A percentile compares a stretch with the other conserved stretches of the same genome.
phyloP scores from a whole-genome alignment of 805 yeast species.

The Peterozyma toletana region DNA sequence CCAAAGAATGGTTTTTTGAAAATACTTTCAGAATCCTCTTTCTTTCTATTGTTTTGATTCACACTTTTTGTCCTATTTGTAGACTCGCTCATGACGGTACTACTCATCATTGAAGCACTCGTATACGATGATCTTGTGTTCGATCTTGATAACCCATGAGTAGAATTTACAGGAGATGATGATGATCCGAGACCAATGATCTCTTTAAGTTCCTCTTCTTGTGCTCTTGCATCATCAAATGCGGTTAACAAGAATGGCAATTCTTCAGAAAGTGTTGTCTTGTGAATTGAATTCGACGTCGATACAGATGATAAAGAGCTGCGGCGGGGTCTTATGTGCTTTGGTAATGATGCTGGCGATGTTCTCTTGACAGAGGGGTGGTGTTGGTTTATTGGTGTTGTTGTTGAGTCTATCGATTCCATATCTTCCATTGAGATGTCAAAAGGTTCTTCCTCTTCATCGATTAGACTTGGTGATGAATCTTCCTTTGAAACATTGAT shows the following conservation, averaged over 20 bases:
- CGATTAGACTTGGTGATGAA: constrained; percentile 8
- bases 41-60: neutral
- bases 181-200: neutral
- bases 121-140: neutral
- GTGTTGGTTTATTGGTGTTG: neutral
- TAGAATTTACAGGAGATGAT: neutral
- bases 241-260: constrained; percentile 62
- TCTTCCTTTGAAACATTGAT: neutral
- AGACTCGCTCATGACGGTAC: neutral
- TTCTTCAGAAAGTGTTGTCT: constrained; percentile 54
- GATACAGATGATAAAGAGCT: constrained; percentile 11
- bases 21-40: neutral
- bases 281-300: constrained; percentile 30
- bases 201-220: constrained; percentile 41
- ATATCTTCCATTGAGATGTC: neutral
- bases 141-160: neutral
- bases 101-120: neutral
- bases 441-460: constrained; percentile 1
- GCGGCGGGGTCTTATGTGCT: neutral
- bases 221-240: constrained; percentile 52
- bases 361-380: neutral
- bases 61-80: neutral
- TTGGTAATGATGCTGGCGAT: neutral
- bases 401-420: no score
- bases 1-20: constrained; percentile 1